These are phyloP conservation scores for Sporothrix mexicana DNA, from an alignment of 2,329 filamentous ascomycete species.

Conservation along the genomic window DNA sequence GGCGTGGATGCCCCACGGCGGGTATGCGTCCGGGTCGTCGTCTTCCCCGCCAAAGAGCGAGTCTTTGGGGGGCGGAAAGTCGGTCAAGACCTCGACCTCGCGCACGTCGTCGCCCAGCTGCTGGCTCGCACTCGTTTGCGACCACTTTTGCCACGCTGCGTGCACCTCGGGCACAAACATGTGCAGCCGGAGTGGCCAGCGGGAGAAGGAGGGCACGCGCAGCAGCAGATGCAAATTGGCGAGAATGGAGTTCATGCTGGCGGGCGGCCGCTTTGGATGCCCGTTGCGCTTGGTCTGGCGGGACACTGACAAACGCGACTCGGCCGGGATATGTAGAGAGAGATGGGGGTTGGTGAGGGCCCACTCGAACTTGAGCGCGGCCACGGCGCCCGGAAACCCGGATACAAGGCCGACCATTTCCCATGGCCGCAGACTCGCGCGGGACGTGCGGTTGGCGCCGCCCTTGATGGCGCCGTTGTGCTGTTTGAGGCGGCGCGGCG, in stretches of 20 bases:
- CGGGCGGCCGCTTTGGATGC: conserved; percentile 61
- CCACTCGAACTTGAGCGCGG: conserved; percentile 95
- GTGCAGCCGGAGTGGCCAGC: conserved; percentile 81
- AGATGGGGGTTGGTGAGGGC: conserved; percentile 85
- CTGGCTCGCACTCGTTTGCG: conserved; percentile 10
- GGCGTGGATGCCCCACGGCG: conserved; percentile 57
- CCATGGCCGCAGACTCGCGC: conserved; percentile 76
- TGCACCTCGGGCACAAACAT: conserved; percentile 78
- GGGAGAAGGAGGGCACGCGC: conserved; percentile 75
- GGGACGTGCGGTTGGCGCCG: conserved; percentile 78
- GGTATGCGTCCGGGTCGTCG: conserved; percentile 14
- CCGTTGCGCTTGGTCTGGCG: conserved; percentile 59
- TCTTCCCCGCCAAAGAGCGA: conserved; percentile 36
- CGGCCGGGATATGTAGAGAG: conserved; percentile 75
- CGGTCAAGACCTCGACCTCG: conserved; percentile 57
- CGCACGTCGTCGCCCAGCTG: conserved; percentile 49
- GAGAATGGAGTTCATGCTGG: conserved; percentile 70
- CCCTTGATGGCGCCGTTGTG: conserved; percentile 88
- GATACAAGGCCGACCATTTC: conserved; percentile 87
- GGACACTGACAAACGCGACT: conserved; percentile 63
- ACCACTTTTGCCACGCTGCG: conserved; percentile 69
- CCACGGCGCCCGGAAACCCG: conserved; percentile 85
- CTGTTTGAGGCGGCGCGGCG: conserved; percentile 80
- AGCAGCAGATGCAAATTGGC: conserved; percentile 83
- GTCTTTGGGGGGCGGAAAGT: conserved; percentile 49